These are phyloP conservation scores for Ceratocystis lukuohia DNA, from an alignment of 2,329 filamentous ascomycete species.

Conservation along the genomic window DNA sequence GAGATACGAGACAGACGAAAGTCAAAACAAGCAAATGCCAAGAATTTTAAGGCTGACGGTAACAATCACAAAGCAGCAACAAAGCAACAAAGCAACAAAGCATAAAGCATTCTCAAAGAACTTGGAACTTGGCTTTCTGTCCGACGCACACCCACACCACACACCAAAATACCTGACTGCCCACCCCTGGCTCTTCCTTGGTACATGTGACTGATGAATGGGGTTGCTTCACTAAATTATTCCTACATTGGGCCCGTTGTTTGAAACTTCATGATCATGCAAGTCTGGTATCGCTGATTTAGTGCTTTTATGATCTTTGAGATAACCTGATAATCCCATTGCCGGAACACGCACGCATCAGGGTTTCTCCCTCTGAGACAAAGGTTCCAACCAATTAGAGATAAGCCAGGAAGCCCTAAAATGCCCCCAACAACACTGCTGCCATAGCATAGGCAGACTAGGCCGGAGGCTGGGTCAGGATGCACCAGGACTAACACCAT, in stretches of 20 bases:
- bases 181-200: background rate
- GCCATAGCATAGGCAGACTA: background rate
- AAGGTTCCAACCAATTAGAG: background rate
- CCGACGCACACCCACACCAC: background rate
- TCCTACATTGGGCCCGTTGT: background rate
- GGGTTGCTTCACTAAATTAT: background rate
- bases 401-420: background rate
- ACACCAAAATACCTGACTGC: background rate
- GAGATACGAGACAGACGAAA: background rate
- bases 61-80: background rate
- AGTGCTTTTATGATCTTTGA: too few relatives aligned
- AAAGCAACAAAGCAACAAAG: background rate
- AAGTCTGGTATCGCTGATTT: background rate
- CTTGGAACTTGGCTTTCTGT: background rate
- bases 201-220: background rate
- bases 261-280: conserved; percentile 8
- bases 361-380: background rate
- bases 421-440: background rate
- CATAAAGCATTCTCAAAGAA: background rate
- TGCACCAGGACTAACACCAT: background rate
- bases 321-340: background rate
- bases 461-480: background rate
- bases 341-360: background rate
- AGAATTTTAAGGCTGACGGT: conserved; percentile 1
- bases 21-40: background rate